These are phyloP conservation scores for Cutaneotrichosporon mucoides DNA, from an alignment of 1,284 basidiomycete genomes.

Conservation along the genomic window DNA sequence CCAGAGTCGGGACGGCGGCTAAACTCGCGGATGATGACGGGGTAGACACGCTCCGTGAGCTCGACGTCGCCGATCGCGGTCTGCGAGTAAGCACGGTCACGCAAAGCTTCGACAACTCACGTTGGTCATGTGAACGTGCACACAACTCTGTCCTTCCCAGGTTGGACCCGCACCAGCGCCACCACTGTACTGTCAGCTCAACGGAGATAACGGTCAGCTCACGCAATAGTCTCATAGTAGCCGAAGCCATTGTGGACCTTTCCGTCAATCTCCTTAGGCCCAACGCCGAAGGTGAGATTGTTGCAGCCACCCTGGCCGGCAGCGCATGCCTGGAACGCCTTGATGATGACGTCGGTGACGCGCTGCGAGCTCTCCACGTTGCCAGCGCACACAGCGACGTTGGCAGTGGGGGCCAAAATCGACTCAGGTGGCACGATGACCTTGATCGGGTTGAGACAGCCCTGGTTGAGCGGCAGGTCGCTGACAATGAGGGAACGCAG, in stretches of 20 bases:
- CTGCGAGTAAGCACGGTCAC: too few relatives aligned
- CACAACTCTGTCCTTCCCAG: constrained; percentile 68
- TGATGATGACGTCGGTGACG: constrained; percentile 90
- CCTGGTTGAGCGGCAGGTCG: constrained; percentile 67
- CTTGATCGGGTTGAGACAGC: constrained; percentile 42
- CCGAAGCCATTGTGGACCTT: constrained; percentile 70
- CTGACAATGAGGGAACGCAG: constrained; percentile 86
- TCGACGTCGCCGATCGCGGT: constrained; percentile 42
- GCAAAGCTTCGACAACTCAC: too few relatives aligned
- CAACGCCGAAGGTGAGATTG: constrained; percentile 74
- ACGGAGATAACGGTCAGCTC: too few relatives aligned
- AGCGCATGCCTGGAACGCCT: constrained; percentile 87
- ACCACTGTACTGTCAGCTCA: constrained; percentile 53
- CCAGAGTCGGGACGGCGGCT: constrained; percentile 64
- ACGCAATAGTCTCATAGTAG: constrained; percentile 90
- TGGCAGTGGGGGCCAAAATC: constrained; percentile 73
- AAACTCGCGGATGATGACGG: constrained; percentile 78
- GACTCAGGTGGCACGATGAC: constrained; percentile 61
- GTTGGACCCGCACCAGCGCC: constrained; percentile 85
- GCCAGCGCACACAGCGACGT: constrained; percentile 87
- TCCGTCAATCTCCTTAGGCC: constrained; percentile 69
- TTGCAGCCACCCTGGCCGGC: constrained; percentile 80
- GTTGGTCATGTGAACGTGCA: constrained; percentile 40
- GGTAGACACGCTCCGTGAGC: constrained; percentile 56
- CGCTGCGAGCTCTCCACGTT: constrained; percentile 90